Base-by-base conservation (phyloP, 129 eudicot genomes). In the Artemisia argyi region DNA sequence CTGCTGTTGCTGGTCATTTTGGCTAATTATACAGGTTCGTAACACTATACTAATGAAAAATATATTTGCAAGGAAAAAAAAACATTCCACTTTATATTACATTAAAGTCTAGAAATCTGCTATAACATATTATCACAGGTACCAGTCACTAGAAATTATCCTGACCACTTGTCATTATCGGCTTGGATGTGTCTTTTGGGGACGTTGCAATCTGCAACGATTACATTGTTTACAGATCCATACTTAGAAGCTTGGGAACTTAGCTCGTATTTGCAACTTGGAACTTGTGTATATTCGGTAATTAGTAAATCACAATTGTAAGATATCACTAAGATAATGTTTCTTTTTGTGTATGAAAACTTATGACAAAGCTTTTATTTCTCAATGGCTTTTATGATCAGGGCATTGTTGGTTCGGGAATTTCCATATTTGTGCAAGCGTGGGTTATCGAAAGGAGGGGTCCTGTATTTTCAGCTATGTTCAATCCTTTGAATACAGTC, bases 401-500 rank as follows among this genome's bases (percentile, higher is more conserved):
- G 98, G 98, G 88, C 56, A 14, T 83, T 20, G 63, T 83, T 13
- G 85, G 81, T 59, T 89, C 95, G 18, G 96, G 88, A 50, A 44
- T 87, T 53, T 75, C 89, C 7, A 85, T 89, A 82, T 87, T 89
- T 65, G 90, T 79, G 24, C 98, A 92, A 85, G 84, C 96, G 0
- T 92, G 98, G 98, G 83, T 87, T 59, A 78, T 89, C 52, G 68
- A 87, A 58, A 86, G 61, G 69, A 85, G 88, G 68, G 98, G 98
- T 3, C 95, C 96, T 44, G 82, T 92, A 55, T 92, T 83, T 59
- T 87, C 96, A 2, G 98, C 96, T 7, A 82, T 89, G 95, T 92
- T 89, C 79, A 85, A 78, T 67, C 98, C 96, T 71, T 77, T 87
- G 48, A 63, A 74, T 78, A 87, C 98, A 0, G 85, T 92, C 7